Conservation (phyloP, 805 yeast genomes). For the Wickerhamiella lipophila region DNA sequence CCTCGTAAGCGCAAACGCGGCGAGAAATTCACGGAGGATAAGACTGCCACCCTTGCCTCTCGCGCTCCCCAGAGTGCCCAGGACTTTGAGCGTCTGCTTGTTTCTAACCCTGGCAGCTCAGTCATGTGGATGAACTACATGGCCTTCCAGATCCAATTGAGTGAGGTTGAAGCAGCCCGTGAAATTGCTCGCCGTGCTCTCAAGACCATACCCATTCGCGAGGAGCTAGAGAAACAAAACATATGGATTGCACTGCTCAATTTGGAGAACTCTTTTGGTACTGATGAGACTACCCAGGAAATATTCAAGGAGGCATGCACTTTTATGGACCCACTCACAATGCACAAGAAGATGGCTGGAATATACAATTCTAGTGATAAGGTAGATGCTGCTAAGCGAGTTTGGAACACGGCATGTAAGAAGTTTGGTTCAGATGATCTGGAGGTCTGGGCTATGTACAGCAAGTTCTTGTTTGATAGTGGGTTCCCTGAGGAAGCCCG, state of each 20-base stretch:
- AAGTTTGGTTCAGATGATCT: constrained; percentile 60
- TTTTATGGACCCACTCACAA: constrained; percentile 75
- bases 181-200: constrained; percentile 87
- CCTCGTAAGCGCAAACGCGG: constrained; percentile 36
- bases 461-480: constrained; percentile 56
- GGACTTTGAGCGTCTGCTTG: constrained; percentile 83
- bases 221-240: constrained; percentile 83
- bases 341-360: constrained; percentile 67
- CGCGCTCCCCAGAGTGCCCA: constrained; percentile 82
- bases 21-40: constrained; percentile 50
- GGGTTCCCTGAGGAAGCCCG: constrained; percentile 40
- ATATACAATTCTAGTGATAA: constrained; percentile 68
- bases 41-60: constrained; percentile 69
- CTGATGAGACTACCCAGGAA: constrained; percentile 66
- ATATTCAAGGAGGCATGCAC: constrained; percentile 75
- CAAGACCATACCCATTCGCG: constrained; percentile 77
- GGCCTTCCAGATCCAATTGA: constrained; percentile 91
- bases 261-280: constrained; percentile 88
- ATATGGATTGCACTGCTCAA: constrained; percentile 93
- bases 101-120: constrained; percentile 90
- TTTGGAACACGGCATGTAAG: constrained; percentile 59
- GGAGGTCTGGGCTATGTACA: constrained; percentile 72
- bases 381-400: constrained; percentile 50
- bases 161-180: constrained; percentile 90
- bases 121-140: constrained; percentile 94